Base-by-base conservation (phyloP, 2,329 filamentous ascomycete species). In the Penicillium sp. region DNA sequence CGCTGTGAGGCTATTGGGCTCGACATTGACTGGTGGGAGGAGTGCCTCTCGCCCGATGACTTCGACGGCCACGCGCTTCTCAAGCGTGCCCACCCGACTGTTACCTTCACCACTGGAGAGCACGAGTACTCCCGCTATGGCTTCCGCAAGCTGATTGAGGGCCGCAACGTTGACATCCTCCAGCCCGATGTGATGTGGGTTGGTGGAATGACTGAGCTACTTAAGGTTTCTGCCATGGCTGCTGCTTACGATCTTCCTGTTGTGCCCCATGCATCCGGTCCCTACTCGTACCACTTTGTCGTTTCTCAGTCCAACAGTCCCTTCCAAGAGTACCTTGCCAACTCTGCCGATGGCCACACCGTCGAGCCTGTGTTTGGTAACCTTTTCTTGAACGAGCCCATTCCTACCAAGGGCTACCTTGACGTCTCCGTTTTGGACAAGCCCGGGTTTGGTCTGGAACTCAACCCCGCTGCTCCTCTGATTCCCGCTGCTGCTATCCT, bases 161-260 rank as follows among this genome's bases (percentile, higher is more conserved):
- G 88, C 54, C 90, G 92, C 63, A 95, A 96, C 75, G 80, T 97
- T 58, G 92, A 97, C 73, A 96, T 97, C 66, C 86, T 97, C 68
- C 92, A 96, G 77, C 92, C 92, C 14, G 92, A 97, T 70, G 92
- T 97, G 61, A 97, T 97, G 92, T 97, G 92, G 92, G 86, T 96
- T 14, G 92, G 92, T 60, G 92, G 92, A 59, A 75, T 97, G 81
- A 97, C 92, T 1, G 92, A 97, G 76, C 82, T 97, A 56, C 85
- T 97, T 63, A 94, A 91, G 76, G 88, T 97, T 50, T 84, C 91
- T 16, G 89, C 92, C 52, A 88, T 95, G 85, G 92, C 92, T 4
- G 85, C 92, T 5, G 92, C 92, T 22, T 97, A 97, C 75, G 92
- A 97, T 69, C 89, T 97, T 58, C 92, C 92, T 13, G 92, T 97